Evolutionary conservation across 306 rosid species (phyloP).

Genomic region (Gastrolobium villosum): DNA sequence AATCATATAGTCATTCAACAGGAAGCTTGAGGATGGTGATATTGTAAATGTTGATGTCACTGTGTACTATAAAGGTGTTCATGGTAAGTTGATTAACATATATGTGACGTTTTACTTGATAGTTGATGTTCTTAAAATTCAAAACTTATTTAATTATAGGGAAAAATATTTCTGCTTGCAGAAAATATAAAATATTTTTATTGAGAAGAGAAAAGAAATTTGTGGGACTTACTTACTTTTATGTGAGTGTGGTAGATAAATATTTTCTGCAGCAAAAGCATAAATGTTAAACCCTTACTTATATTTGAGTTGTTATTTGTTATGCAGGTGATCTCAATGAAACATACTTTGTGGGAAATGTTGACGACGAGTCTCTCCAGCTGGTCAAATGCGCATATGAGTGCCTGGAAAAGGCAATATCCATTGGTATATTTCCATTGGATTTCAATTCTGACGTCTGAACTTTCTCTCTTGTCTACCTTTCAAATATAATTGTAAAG

Average conservation of each 20-base stretch:
- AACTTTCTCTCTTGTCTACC: background rate
- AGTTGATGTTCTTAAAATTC: background rate
- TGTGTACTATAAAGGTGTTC: conserved; percentile 90
- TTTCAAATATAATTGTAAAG: conserved; percentile 13
- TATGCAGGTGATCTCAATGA: conserved; percentile 93
- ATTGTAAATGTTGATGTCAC: conserved; percentile 90
- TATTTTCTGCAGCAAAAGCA: too few relatives aligned
- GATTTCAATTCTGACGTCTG: conserved; percentile 27
- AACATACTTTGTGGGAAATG: conserved; percentile 95
- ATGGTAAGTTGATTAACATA: conserved; percentile 61
- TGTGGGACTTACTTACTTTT: too few relatives aligned
- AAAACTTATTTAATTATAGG: too few relatives aligned
- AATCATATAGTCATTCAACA: conserved; percentile 48
- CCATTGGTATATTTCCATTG: conserved; percentile 71
- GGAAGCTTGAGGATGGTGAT: conserved; percentile 98
- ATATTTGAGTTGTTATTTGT: conserved; percentile 41
- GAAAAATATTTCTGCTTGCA: too few relatives aligned
- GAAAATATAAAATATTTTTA: too few relatives aligned
- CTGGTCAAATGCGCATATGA: conserved; percentile 88
- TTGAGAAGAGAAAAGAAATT: too few relatives aligned
- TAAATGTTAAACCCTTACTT: too few relatives aligned
- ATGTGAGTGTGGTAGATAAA: too few relatives aligned
- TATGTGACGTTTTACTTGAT: background rate
- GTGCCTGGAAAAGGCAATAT: conserved; percentile 94
- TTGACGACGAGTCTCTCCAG: conserved; percentile 82